A percentile compares a stretch with the other conserved stretches of the same genome.
Evolutionary conservation across 768 basidiomycete species (phyloP).

Genomic region (Boletus pseudo-olivaceus): DNA sequence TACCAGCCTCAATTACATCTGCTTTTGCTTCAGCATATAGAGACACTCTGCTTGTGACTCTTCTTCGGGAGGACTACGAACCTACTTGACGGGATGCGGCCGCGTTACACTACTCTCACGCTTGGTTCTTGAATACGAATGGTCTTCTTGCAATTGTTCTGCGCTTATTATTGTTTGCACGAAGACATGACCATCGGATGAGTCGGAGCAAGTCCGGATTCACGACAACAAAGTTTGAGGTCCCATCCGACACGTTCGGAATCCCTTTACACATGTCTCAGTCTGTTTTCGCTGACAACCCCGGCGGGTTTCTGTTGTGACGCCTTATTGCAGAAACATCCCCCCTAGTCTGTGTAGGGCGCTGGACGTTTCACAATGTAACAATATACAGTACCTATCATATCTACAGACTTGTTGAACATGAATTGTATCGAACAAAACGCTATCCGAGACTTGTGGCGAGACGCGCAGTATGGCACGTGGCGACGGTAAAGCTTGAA

Average conservation of each 20-base stretch:
- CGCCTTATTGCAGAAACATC: too few species aligned
- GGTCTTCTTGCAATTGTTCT: background rate
- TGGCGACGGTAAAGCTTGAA: background rate
- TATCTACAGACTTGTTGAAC: background rate
- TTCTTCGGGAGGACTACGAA: background rate
- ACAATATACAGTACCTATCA: too few species aligned
- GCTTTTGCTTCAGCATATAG: background rate
- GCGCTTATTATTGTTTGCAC: background rate
- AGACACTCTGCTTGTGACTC: background rate
- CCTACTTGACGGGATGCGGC: background rate
- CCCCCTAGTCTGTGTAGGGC: background rate
- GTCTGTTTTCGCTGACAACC: background rate
- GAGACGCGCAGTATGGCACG: constrained; percentile 9
- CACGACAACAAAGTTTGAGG: too few species aligned
- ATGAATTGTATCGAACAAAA: background rate
- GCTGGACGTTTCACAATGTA: background rate
- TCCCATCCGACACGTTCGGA: too few species aligned
- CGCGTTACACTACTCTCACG: background rate
- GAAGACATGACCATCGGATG: background rate
- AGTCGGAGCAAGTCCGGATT: background rate
- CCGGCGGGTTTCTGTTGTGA: too few species aligned
- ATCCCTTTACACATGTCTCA: too few species aligned
- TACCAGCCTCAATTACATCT: background rate
- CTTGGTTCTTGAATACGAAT: background rate
- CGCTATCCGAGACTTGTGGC: background rate